Evolutionary conservation across 345 rosid species (phyloP), one percentile per base, ranked within the genome.

Genomic region (Pugionium dolabratum): DNA sequence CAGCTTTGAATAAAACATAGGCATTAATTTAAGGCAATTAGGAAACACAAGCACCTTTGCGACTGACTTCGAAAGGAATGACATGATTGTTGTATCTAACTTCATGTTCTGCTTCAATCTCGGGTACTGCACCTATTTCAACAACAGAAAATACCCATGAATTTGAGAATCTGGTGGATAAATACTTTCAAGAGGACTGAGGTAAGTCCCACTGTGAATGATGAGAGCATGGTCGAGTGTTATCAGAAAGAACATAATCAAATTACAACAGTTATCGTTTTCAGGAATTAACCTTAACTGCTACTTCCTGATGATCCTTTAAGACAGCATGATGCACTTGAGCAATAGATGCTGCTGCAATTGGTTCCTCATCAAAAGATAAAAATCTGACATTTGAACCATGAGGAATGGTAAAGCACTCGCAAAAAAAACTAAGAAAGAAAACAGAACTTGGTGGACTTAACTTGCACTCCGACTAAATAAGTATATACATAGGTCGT

Each of bases 331-430:
- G 93, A 72, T 92, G 98, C 35, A 89, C 98, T 79, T 92, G 98
- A 44, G 95, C 96, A 79, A 92, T 89, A 55, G 98, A 92, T 44
- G 98, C 98, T 61, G 98, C 92, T 72, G 96, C 98, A 57, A 87
- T 84, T 40, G 98, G 91, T 74, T 82, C 84, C 70, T 92, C 95
- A 76, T 85, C 86, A 59, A 92, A 74, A n/a, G 88, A 89, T 66
- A 71, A 64, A 73, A 89, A 92, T 75, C 96, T 91, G 83, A 70
- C 58, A 74, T 45, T 62, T 58, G 7, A 45, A 64, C 7, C 3
- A 37, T 25, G 1, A 56, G 1, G 0, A 5, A 62, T 39, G 60
- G 49, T 30, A 69, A 47, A 18, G 43, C 18, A 46, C 36, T 35
- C 3, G 3, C 48, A 51, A 10, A 39, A 32, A 10, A 2, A 33